Base-by-base conservation (phyloP, 2,329 filamentous ascomycete species). In the Sclerotinia nivalis region DNA sequence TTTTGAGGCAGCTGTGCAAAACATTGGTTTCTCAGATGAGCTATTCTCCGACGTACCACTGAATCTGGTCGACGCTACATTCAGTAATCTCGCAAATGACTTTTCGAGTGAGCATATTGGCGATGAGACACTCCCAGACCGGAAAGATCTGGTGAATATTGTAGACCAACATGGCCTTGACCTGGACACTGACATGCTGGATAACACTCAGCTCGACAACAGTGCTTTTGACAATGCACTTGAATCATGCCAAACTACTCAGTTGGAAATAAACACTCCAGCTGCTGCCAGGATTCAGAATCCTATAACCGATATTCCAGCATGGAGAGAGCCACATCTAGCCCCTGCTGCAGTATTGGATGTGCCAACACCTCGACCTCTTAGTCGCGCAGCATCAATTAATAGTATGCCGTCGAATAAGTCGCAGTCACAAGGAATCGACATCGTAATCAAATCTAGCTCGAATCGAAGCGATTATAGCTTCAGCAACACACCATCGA, bases 181-280 rank as follows among this genome's bases (percentile, higher is more conserved):
- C n/a, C 34, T 43, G 20, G 58, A 69, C 9, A 55, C 28, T 8
- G 40, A 69, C 12, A 62, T 68, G 58, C 22, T 64, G n/a, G 58
- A 69, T 45, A 4, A 12, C 9, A 37, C 13, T 34, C 20, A 34
- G 18, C 4, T 55, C n/a, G n/a, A 69, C 18, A 20, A 47, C 25
- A 25, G 13, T 28, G 5, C 12, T 25, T 55, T 28, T 22, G 54
- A 25, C 5, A 12, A 54, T 47, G 5, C 31, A 12, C 25, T 34
- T 54, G 25, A 9, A 37, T 55, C 58, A 45, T 64, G 15, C 31
- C 34, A 64, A 34, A 37, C 13, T n/a, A 9, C 4, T 54, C 58
- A n/a, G 13, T 54, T n/a, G 8, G n/a, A 12, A 40, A 50, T 10
- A 25, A 43, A 20, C 1, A n/a, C 34, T 13, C 34, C 25, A 31